A percentile compares a stretch with the other conserved stretches of the same genome.
Evolutionary conservation across 805 yeast species (phyloP).

Genomic region (Torulaspora microellipsoides): DNA sequence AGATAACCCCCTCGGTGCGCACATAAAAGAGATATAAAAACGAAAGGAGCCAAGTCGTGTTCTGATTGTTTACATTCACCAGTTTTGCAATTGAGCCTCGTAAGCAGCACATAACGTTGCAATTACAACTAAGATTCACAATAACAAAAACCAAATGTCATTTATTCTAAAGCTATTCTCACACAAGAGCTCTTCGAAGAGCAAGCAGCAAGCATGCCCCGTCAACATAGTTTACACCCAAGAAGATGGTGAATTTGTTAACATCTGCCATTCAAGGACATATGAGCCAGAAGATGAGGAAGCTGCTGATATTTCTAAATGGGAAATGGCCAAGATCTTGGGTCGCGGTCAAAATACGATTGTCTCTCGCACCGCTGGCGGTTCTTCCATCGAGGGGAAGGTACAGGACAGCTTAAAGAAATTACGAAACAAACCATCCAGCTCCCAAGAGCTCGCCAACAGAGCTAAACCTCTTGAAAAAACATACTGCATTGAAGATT

Average conservation of each 20-base stretch:
- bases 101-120: no score
- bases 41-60: no score
- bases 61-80: no score
- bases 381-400: not conserved
- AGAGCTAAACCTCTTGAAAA: conserved; percentile 3
- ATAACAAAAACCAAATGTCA: conserved; percentile 4
- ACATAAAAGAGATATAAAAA: no score
- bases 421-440: not conserved
- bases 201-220: conserved; percentile 2
- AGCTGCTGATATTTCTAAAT: conserved; percentile 20
- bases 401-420: conserved; percentile 1
- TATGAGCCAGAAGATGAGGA: conserved; percentile 10
- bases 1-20: no score
- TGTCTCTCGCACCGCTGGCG: not conserved
- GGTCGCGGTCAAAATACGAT: conserved; percentile 5
- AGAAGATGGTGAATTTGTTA: conserved; percentile 17
- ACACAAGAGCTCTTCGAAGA: not conserved
- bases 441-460: no score
- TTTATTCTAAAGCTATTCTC: conserved; percentile 4
- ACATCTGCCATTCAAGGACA: conserved; percentile 5
- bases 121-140: not conserved
- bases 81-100: no score
- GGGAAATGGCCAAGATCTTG: conserved; percentile 24
- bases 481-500: conserved; percentile 12
- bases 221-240: conserved; percentile 6